phyloP scores from a whole-genome alignment of 2,329 filamentous ascomycete species.

The Dactylellina parvicollis region DNA sequence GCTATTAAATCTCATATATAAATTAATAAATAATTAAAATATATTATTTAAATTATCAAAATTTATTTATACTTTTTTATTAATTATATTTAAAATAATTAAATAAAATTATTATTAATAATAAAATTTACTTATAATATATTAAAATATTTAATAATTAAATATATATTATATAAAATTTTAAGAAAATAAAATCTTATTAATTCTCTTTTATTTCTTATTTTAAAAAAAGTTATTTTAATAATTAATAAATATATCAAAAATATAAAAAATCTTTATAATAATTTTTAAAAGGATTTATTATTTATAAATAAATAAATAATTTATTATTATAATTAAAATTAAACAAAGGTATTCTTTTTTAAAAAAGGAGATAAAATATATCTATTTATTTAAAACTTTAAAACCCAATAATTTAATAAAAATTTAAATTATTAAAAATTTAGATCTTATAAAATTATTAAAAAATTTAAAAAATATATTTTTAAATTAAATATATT shows the following conservation, averaged over 20 bases:
- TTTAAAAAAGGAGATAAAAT: conserved; percentile 3
- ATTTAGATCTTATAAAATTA: conserved; percentile 6
- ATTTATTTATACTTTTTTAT: background rate
- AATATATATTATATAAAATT: background rate
- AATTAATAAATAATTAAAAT: background rate
- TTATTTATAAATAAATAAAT: background rate
- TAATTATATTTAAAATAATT: background rate
- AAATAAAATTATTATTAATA: background rate
- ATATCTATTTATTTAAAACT: background rate
- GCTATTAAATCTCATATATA: background rate
- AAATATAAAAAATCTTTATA: background rate
- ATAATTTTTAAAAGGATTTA: conserved; percentile 1
- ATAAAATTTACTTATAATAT: too few relatives aligned
- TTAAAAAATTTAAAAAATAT: conserved; percentile 7
- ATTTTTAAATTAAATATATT: conserved; percentile 1
- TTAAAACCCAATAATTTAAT: conserved; percentile 1
- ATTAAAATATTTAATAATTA: background rate
- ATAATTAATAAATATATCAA: conserved; percentile 7
- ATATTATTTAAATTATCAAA: background rate
- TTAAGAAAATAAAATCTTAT: background rate
- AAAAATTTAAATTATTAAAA: conserved; percentile 4
- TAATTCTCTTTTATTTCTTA: too few relatives aligned
- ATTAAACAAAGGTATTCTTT: background rate
- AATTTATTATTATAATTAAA: conserved; percentile 9
- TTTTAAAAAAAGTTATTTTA: background rate